Percentiles rank a stretch among this genome's conserved stretches.
Evolutionary conservation across 2,329 filamentous ascomycete species (phyloP).

Genomic region (Capronia epimyces): DNA sequence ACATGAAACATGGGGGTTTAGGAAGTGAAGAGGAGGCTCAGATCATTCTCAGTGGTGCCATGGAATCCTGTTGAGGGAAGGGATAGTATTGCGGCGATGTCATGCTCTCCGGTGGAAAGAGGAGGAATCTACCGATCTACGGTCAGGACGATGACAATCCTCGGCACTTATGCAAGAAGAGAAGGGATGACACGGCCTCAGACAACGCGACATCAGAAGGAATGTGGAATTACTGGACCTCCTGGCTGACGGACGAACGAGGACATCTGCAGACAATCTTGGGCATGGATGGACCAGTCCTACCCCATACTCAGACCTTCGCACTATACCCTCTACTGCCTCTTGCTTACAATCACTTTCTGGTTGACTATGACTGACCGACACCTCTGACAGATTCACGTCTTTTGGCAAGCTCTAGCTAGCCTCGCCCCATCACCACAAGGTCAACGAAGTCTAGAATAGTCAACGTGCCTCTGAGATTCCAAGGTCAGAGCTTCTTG

Average conservation of each 20-base stretch:
- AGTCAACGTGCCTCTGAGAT: conserved; percentile 10
- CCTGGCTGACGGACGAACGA: neutral
- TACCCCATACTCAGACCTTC: neutral
- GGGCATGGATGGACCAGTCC: neutral
- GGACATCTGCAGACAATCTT: neutral
- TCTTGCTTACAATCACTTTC: neutral
- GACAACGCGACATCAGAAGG: conserved; percentile 10
- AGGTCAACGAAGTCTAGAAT: conserved; percentile 19
- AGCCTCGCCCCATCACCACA: conserved; percentile 8
- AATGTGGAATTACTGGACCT: neutral
- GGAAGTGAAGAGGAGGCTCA: neutral
- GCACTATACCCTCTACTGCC: neutral
- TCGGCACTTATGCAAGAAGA: neutral
- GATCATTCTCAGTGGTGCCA: neutral
- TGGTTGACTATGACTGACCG: conserved; percentile 11
- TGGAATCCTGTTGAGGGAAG: neutral
- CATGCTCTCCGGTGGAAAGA: neutral
- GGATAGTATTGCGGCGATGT: neutral
- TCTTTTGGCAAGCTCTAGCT: conserved; percentile 1
- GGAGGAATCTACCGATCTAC: neutral
- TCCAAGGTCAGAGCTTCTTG: conserved; percentile 19
- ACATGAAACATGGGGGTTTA: neutral
- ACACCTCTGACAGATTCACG: conserved; percentile 11
- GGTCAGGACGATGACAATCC: neutral
- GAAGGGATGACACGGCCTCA: conserved; percentile 9